Base-by-base conservation (phyloP, 139 green algal species). In the Raphidocelis subcapitata region DNA sequence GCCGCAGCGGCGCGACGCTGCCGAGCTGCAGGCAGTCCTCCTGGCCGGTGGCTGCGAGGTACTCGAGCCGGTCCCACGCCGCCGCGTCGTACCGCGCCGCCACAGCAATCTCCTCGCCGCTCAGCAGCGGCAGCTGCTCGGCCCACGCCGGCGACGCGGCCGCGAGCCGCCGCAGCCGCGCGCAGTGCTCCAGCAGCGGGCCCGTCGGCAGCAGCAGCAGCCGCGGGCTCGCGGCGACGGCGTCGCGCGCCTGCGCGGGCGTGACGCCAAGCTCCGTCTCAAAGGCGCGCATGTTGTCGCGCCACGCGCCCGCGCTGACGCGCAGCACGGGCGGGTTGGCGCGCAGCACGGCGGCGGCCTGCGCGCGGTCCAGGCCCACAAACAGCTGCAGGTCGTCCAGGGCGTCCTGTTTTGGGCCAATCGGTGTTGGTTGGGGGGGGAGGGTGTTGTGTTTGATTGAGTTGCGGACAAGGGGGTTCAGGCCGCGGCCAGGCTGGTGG, bases 311-410 rank as follows among this genome's bases (percentile, higher is more conserved):
- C 28, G 55, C 56, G 5, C 67, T 55, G 8, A n/a, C 67, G 49
- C 51, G 35, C 10, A 74, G 16, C 10, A 74, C 35, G 20, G 36
- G 54, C 28, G 67, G 67, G 35, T 26, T 46, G 1, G 54, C 54
- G 2, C 55, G 67, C 55, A 66, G 35, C 54, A 74, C 36, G 28
- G 55, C 29, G 26, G 67, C 59, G 1, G 65, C 51, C 1, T n/a
- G 41, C 14, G 10, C 26, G 41, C 54, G 35, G 24, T 35, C 54
- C 31, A 74, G 54, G 15, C 36, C 67, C 1, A 74, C 35, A 26
- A 59, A 74, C 36, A 66, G 54, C 35, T 65, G 52, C 52, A 74
- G 55, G 5, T 74, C 67, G 35, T 55, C 51, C 51, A 74, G n/a
- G n/a, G n/a, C n/a, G n/a, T n/a, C n/a, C n/a, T n/a, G n/a, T n/a